Percentiles rank a stretch among this genome's conserved stretches.
These are phyloP conservation scores for Nannochloropsis salina DNA, from an alignment of 108 stramenopile species.

Conservation along the genomic window DNA sequence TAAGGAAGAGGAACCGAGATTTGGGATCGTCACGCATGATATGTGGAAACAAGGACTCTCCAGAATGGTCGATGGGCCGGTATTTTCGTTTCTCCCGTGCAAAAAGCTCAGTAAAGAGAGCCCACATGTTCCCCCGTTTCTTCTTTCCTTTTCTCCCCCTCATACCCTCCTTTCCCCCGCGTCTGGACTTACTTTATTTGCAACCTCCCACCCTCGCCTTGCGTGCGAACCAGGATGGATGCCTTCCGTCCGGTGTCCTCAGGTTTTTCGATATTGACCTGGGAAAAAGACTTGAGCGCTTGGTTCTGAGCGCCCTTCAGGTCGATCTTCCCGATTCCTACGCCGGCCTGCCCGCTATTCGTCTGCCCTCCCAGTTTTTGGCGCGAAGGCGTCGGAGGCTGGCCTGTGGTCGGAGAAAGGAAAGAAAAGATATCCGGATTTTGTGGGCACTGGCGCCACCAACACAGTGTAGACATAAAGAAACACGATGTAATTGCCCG, in stretches of 20 bases:
- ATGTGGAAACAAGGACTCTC: too few relatives aligned
- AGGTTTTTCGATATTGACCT: neutral
- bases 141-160: neutral
- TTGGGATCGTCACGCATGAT: too few relatives aligned
- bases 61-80: too few relatives aligned
- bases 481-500: neutral
- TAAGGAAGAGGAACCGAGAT: neutral
- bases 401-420: neutral
- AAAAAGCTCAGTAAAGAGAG: too few relatives aligned
- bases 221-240: constrained; percentile 7
- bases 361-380: neutral
- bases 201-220: constrained; percentile 6
- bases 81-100: too few relatives aligned
- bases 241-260: neutral
- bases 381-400: neutral
- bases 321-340: neutral
- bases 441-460: too few relatives aligned
- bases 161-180: neutral
- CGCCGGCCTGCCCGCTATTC: neutral
- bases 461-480: too few relatives aligned
- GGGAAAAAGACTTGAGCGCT: constrained; percentile 5
- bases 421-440: neutral
- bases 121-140: too few relatives aligned
- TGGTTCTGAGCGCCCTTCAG: neutral
- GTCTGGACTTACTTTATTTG: neutral